A percentile compares a stretch with the other conserved stretches of the same genome.
Conservation (phyloP, 257 asterid genomes). For the Schizonepeta tenuifolia region DNA sequence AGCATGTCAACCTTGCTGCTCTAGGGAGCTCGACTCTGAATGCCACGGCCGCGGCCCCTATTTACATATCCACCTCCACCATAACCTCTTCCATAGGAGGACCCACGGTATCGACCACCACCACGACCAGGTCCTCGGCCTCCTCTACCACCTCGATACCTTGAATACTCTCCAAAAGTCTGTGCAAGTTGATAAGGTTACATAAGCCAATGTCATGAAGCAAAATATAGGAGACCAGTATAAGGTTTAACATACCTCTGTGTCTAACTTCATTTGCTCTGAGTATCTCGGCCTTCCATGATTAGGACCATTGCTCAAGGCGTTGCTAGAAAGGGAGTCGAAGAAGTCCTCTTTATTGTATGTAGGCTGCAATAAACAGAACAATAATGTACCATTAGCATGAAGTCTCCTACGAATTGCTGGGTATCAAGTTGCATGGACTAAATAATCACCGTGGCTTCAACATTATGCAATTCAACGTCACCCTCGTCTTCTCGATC, state of each 20-base stretch:
- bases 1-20: neutral
- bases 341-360: slow-evolving; percentile 95
- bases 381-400: slow-evolving; percentile 4
- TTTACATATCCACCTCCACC: slow-evolving; percentile 51
- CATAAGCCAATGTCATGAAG: slow-evolving; percentile 30
- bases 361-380: slow-evolving; percentile 57
- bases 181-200: slow-evolving; percentile 30
- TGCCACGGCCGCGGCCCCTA: slow-evolving; percentile 66
- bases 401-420: neutral
- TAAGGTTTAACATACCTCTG: slow-evolving; percentile 62
- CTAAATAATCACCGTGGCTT: slow-evolving; percentile 54
- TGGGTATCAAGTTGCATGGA: neutral
- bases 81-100: slow-evolving; percentile 67
- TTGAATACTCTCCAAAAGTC: slow-evolving; percentile 95
- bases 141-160: slow-evolving; percentile 90
- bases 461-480: slow-evolving; percentile 59
- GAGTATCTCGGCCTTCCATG: slow-evolving; percentile 84
- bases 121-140: slow-evolving; percentile 82
- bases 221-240: neutral
- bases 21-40: slow-evolving; percentile 46
- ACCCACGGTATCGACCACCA: slow-evolving; percentile 80
- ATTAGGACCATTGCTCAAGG: slow-evolving; percentile 53
- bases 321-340: slow-evolving; percentile 71
- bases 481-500: slow-evolving; percentile 56
- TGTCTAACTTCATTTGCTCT: slow-evolving; percentile 90